phyloP scores from a whole-genome alignment of 768 basidiomycete genomes.

The Auriscalpium microsporum region DNA sequence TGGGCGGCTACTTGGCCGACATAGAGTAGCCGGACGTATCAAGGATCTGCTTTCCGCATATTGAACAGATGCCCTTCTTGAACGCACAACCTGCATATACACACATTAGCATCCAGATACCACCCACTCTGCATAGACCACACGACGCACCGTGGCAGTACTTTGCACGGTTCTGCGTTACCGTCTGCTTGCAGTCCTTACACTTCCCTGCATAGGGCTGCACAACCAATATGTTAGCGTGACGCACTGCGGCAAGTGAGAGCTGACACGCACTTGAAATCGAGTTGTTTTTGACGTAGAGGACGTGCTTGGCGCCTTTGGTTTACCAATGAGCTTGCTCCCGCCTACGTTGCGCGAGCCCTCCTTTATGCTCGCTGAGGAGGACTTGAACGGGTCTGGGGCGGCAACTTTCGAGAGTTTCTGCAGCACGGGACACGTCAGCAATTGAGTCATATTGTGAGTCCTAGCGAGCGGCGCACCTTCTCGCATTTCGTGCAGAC shows the following conservation, averaged over 20 bases:
- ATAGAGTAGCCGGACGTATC: slow-evolving; percentile 80
- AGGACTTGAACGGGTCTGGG: slow-evolving; percentile 77
- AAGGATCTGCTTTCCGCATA: slow-evolving; percentile 81
- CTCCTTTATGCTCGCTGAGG: slow-evolving; percentile 66
- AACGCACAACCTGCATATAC: slow-evolving; percentile 65
- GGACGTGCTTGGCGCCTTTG: slow-evolving; percentile 20
- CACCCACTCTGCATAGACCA: neutral
- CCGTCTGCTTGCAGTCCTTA: slow-evolving; percentile 78
- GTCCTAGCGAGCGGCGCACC: slow-evolving; percentile 28
- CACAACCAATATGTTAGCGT: slow-evolving; percentile 7
- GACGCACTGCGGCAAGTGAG: slow-evolving; percentile 7
- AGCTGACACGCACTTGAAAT: slow-evolving; percentile 50
- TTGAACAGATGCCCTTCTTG: slow-evolving; percentile 79
- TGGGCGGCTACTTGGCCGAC: slow-evolving; percentile 57
- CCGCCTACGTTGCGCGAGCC: slow-evolving; percentile 76
- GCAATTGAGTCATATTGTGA: slow-evolving; percentile 13
- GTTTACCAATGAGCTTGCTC: slow-evolving; percentile 71
- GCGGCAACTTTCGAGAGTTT: slow-evolving; percentile 89
- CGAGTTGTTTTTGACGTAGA: slow-evolving; percentile 54
- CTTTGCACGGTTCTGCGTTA: slow-evolving; percentile 81
- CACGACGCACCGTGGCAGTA: slow-evolving; percentile 71
- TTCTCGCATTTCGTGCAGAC: slow-evolving; percentile 85
- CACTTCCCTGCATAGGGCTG: slow-evolving; percentile 84
- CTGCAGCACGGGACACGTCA: slow-evolving; percentile 27
- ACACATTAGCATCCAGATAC: neutral